Conservation (phyloP, 345 rosid species). For the Citrus sp. region DNA sequence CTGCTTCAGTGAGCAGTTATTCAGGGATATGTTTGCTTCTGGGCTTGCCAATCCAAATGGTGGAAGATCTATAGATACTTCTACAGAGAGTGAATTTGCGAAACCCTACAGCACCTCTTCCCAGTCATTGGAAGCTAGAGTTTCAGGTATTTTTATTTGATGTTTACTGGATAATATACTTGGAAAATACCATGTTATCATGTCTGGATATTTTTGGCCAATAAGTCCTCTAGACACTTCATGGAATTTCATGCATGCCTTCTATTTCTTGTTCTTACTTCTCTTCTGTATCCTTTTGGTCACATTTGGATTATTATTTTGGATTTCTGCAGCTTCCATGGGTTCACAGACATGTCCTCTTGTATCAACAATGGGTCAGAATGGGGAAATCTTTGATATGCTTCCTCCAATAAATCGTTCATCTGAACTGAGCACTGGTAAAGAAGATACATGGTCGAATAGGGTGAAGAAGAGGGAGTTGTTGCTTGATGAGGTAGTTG, state of each 20-base stretch:
- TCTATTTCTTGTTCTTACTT: not conserved
- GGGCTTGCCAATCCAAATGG: conserved; percentile 35
- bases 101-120: conserved; percentile 21
- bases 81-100: conserved; percentile 47
- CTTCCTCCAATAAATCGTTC: conserved; percentile 40
- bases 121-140: conserved; percentile 34
- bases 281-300: not conserved
- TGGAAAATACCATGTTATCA: not conserved
- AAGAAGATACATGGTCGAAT: conserved; percentile 69
- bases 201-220: not conserved
- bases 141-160: conserved; percentile 32
- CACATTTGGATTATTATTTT: conserved; percentile 13
- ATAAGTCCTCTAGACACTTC: not conserved
- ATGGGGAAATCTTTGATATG: conserved; percentile 46
- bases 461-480: conserved; percentile 87
- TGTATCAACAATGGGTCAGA: conserved; percentile 42
- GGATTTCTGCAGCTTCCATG: conserved; percentile 58
- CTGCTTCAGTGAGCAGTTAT: conserved; percentile 77
- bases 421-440: conserved; percentile 42
- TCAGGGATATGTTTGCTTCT: conserved; percentile 56
- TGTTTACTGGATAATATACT: conserved; percentile 6
- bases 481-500: conserved; percentile 80
- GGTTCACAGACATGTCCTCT: conserved; percentile 49
- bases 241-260: conserved; percentile 3
- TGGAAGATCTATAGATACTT: conserved; percentile 35